Percentiles rank a stretch among this genome's conserved stretches.
Evolutionary conservation across 108 stramenopile genomes (phyloP).

Genomic region (Asterionellopsis glacialis): DNA sequence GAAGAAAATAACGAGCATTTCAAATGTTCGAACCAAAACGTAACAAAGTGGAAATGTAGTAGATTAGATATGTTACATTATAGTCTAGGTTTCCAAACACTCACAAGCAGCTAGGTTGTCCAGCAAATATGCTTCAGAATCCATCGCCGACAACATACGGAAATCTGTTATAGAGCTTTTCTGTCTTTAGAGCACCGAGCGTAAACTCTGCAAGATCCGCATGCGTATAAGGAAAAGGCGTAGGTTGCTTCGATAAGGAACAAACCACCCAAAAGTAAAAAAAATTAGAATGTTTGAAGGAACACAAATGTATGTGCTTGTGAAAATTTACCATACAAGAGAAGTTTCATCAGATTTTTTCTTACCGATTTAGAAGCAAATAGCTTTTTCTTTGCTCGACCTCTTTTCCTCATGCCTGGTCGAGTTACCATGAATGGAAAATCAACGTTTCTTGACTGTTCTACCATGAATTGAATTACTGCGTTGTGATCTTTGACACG

Average conservation of each 20-base stretch:
- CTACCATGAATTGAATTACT: conserved; percentile 25
- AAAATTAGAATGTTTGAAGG: not conserved
- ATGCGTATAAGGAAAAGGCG: conserved; percentile 38
- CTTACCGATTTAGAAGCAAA: conserved; percentile 52
- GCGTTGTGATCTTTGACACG: conserved; percentile 24
- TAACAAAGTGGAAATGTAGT: too few relatives aligned
- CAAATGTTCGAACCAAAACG: too few relatives aligned
- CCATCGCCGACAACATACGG: conserved; percentile 47
- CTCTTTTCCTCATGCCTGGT: conserved; percentile 31
- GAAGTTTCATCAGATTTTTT: not conserved
- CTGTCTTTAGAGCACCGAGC: conserved; percentile 35
- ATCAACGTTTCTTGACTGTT: conserved; percentile 4
- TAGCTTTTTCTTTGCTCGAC: conserved; percentile 35
- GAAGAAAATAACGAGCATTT: too few relatives aligned
- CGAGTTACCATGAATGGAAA: conserved; percentile 40
- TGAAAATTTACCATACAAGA: not conserved
- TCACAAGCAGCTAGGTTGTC: too few relatives aligned
- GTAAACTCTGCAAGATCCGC: conserved; percentile 50
- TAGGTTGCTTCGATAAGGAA: conserved; percentile 27
- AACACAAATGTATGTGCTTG: too few relatives aligned
- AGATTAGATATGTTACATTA: too few relatives aligned
- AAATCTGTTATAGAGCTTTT: conserved; percentile 40
- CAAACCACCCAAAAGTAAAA: not conserved
- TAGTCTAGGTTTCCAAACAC: too few relatives aligned
- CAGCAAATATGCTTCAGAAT: conserved; percentile 10